phyloP scores from a whole-genome alignment of 768 basidiomycete species.

The Boletus vermiculosoides region DNA sequence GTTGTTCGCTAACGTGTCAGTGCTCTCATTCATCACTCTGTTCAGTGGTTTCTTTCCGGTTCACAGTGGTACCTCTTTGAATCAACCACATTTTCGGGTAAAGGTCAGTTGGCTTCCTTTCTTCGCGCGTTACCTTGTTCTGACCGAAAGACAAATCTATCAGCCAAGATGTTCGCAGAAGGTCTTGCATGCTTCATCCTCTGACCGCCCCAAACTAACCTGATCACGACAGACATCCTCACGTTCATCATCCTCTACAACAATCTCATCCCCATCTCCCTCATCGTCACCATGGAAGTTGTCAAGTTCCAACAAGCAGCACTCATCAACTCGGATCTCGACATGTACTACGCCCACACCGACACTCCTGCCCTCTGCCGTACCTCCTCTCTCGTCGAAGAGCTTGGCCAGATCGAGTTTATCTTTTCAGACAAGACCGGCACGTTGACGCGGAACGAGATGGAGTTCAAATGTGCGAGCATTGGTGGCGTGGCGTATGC shows the following conservation, averaged over 20 bases:
- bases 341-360: slow-evolving; percentile 96
- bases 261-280: slow-evolving; percentile 97
- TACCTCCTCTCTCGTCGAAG: slow-evolving; percentile 98
- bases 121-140: neutral
- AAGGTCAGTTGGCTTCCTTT: slow-evolving; percentile 47
- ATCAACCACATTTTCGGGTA: slow-evolving; percentile 52
- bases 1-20: slow-evolving; percentile 19
- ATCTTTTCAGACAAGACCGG: slow-evolving; percentile 96
- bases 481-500: slow-evolving; percentile 89
- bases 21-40: neutral
- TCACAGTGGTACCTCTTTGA: slow-evolving; percentile 91
- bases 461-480: slow-evolving; percentile 93
- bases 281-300: slow-evolving; percentile 99
- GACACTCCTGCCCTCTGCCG: slow-evolving; percentile 97
- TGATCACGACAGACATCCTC: slow-evolving; percentile 67
- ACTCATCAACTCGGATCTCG: slow-evolving; percentile 94
- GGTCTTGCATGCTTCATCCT: slow-evolving; percentile 40
- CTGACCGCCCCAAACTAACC: slow-evolving; percentile 2
- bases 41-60: slow-evolving; percentile 79
- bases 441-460: slow-evolving; percentile 94
- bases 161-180: slow-evolving; percentile 81
- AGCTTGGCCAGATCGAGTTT: slow-evolving; percentile 96
- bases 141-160: neutral
- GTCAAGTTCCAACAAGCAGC: slow-evolving; percentile 98
- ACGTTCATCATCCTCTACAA: slow-evolving; percentile 99